Evolutionary conservation across 805 yeast species (phyloP).

Genomic region (Wickerhamiella nectarea): DNA sequence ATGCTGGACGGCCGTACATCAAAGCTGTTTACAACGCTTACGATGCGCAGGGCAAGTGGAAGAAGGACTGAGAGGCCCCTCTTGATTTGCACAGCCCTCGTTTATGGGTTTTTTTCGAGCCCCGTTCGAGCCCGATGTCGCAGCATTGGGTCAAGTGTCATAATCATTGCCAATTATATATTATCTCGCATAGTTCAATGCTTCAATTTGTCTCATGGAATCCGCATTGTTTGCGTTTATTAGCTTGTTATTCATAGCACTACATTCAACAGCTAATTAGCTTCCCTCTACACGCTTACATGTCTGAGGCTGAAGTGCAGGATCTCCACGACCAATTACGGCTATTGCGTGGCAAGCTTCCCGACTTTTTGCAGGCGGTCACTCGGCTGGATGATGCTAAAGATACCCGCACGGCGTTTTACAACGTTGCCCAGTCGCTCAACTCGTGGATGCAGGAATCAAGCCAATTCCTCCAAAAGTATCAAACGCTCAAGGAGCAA

Average conservation of each 20-base stretch:
- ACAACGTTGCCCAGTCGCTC: slow-evolving; percentile 1
- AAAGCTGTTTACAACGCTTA: slow-evolving; percentile 58
- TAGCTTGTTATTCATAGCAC: no score
- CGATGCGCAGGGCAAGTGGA: slow-evolving; percentile 72
- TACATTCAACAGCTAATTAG: no score
- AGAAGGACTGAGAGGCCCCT: slow-evolving; percentile 31
- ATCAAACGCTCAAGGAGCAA: slow-evolving; percentile 1
- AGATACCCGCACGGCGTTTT: slow-evolving; percentile 3
- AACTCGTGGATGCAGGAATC: slow-evolving; percentile 7
- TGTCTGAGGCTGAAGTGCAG: slow-evolving; percentile 6
- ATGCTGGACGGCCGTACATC: slow-evolving; percentile 54
- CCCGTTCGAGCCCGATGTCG: no score
- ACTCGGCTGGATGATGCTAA: slow-evolving; percentile 3
- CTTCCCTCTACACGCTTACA: no score
- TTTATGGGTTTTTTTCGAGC: no score
- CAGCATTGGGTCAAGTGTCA: no score
- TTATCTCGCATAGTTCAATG: no score
- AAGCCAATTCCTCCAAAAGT: neutral
- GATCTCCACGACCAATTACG: slow-evolving; percentile 4
- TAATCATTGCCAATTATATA: no score
- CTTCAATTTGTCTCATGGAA: no score
- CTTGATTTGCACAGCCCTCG: no score
- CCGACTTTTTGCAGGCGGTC: slow-evolving; percentile 5
- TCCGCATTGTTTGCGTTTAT: no score
- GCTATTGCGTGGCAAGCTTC: slow-evolving; percentile 1